Evolutionary conservation across 805 yeast species (phyloP), one percentile per base, ranked within the genome.

Genomic region (Metschnikowia lochheadii): DNA sequence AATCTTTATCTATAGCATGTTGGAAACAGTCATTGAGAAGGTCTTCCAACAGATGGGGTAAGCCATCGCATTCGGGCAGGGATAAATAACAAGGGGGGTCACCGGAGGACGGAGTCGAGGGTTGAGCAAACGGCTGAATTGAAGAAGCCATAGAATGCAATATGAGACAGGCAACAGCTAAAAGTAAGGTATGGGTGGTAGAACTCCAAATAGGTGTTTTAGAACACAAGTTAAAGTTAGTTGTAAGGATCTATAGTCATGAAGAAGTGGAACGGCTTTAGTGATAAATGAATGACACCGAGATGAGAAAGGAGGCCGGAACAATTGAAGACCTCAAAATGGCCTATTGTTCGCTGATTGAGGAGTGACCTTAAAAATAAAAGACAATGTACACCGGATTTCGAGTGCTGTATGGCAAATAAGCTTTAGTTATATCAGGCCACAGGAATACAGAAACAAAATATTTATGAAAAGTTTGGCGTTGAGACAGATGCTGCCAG

Each of bases 21-120:
- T 63, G 59, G 52, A 67, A 69, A 34, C 70, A 64, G 55, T 70
- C 72, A 53, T 64, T 63, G 13, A 70, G 52, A 21, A 72, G 61
- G 40, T 64, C 69, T 17, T 66, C 72, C 37, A 67, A 41, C 56
- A 54, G 57, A 29, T 23, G 40, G 37, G 60, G 51, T 44, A 49
- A 35, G 39, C 33, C 17, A 42, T 39, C 44, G 48, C 40, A 42
- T 10, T 42, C 43, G 29, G 20, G 20, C 34, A 15, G 43, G 13
- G 43, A 10, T 15, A 15, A 21, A n/a, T 23, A 20, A n/a, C 29
- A 42, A 10, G 26, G 45, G 14, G 36, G 26, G 21, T 20, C 37
- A 31, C 29, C 45, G 31, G 38, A 20, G 18, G 31, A 21, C 31
- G 38, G 38, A 5, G 45, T n/a, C 21, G 18, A 34, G 45, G 38